Conservation (phyloP, 2,329 filamentous ascomycete genomes). For the Beauveria scarabaeidicola region DNA sequence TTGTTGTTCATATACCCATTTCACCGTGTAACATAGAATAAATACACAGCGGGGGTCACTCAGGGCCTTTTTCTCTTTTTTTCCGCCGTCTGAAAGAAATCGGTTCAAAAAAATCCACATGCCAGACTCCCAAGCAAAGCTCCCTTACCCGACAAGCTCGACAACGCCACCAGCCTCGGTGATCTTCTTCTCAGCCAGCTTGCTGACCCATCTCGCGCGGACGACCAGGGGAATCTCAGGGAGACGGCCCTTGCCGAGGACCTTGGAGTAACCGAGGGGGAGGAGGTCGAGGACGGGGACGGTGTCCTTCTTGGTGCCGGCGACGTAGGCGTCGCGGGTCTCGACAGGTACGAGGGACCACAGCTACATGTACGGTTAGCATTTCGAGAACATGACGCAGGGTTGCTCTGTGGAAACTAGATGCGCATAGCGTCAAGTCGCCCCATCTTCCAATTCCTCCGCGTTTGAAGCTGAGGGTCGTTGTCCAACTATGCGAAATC, state of each 20-base stretch:
- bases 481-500: conserved; percentile 2
- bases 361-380: conserved; percentile 47
- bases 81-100: conserved; percentile 15
- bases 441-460: not conserved
- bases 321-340: conserved; percentile 86
- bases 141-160: conserved; percentile 75
- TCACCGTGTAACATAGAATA: conserved; percentile 10
- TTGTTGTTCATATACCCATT: conserved; percentile 14
- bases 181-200: conserved; percentile 98
- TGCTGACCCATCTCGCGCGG: conserved; percentile 89
- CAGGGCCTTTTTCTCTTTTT: conserved; percentile 14
- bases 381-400: not conserved
- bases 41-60: conserved; percentile 12
- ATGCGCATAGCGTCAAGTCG: not conserved
- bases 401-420: not conserved
- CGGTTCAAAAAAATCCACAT: conserved; percentile 22
- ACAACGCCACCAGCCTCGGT: conserved; percentile 93
- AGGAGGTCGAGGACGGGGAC: conserved; percentile 97
- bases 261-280: conserved; percentile 94
- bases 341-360: conserved; percentile 92
- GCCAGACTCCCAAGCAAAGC: conserved; percentile 21
- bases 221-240: conserved; percentile 91
- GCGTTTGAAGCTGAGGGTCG: not conserved
- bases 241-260: conserved; percentile 95
- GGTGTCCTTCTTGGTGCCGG: conserved; percentile 73